These are phyloP conservation scores for Phytophthora vignae DNA, from an alignment of 352 stramenopile species.

Conservation along the genomic window DNA sequence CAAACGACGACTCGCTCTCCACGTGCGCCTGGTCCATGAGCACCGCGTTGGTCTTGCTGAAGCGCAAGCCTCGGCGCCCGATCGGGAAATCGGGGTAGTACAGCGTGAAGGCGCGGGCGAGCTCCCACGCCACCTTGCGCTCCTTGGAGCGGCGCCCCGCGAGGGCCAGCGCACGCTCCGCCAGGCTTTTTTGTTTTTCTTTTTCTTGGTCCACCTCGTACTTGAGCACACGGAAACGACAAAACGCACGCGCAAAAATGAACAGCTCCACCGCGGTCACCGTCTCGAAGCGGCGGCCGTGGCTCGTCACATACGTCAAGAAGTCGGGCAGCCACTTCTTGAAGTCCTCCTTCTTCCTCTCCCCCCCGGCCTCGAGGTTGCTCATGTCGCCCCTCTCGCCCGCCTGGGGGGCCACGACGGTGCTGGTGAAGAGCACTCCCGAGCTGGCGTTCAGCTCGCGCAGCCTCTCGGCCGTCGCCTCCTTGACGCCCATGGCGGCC, in stretches of 20 bases:
- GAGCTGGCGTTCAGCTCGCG: slow-evolving; percentile 22
- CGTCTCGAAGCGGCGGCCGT: slow-evolving; percentile 39
- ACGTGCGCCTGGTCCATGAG: slow-evolving; percentile 47
- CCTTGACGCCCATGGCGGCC: slow-evolving; percentile 39
- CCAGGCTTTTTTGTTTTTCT: slow-evolving; percentile 35
- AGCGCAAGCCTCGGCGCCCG: slow-evolving; percentile 29
- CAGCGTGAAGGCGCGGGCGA: slow-evolving; percentile 47
- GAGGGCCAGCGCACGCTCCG: slow-evolving; percentile 30
- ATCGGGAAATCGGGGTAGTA: slow-evolving; percentile 42
- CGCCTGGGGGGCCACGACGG: slow-evolving; percentile 30
- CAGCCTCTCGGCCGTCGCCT: slow-evolving; percentile 19
- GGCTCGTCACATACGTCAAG: slow-evolving; percentile 38
- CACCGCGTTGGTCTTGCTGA: slow-evolving; percentile 40
- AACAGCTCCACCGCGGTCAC: slow-evolving; percentile 50
- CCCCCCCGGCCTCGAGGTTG: slow-evolving; percentile 9
- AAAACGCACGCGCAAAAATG: slow-evolving; percentile 54
- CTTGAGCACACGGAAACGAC: slow-evolving; percentile 43
- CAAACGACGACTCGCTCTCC: slow-evolving; percentile 36
- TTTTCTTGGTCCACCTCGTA: slow-evolving; percentile 34
- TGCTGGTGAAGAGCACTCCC: slow-evolving; percentile 43
- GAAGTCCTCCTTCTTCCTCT: slow-evolving; percentile 41
- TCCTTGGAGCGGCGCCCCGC: slow-evolving; percentile 39
- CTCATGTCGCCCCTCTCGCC: slow-evolving; percentile 5
- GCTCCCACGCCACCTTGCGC: slow-evolving; percentile 48
- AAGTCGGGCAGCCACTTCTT: slow-evolving; percentile 48